Evolutionary conservation across 2,329 filamentous ascomycete genomes (phyloP).

Genomic region (Didymella keratinophila): DNA sequence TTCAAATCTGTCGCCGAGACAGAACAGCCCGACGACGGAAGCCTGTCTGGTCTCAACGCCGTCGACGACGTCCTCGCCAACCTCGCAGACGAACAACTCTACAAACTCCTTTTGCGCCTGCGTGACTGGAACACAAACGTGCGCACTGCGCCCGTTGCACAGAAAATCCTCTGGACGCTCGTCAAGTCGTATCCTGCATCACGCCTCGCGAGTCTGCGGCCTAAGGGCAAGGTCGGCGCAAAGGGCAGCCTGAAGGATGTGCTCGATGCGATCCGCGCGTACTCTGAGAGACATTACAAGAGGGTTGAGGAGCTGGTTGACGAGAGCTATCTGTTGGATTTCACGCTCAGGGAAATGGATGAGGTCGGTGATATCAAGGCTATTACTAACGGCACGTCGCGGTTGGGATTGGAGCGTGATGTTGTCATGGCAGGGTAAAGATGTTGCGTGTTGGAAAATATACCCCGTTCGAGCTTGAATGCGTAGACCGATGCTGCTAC

Average conservation of each 20-base stretch:
- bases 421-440: conserved; percentile 44
- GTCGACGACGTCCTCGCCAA: conserved; percentile 86
- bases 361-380: conserved; percentile 57
- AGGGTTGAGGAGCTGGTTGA: conserved; percentile 89
- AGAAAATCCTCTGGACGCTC: conserved; percentile 81
- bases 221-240: conserved; percentile 43
- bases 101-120: conserved; percentile 78
- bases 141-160: conserved; percentile 82
- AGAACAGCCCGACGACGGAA: conserved; percentile 66
- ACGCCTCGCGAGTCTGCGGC: conserved; percentile 73
- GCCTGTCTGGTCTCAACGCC: conserved; percentile 67
- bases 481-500: neutral
- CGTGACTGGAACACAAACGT: conserved; percentile 99
- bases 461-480: conserved; percentile 17
- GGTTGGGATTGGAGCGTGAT: conserved; percentile 35
- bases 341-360: conserved; percentile 93
- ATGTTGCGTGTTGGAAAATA: conserved; percentile 11
- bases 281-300: conserved; percentile 92
- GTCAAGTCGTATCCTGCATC: conserved; percentile 82
- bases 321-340: conserved; percentile 93
- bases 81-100: conserved; percentile 85
- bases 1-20: conserved; percentile 81
- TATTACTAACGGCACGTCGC: conserved; percentile 37
- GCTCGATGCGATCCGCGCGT: conserved; percentile 83
- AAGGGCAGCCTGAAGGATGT: conserved; percentile 74